A percentile compares a stretch with the other conserved stretches of the same genome.
phyloP scores from a whole-genome alignment of 495 filamentous ascomycete species.

The Coniosporium apollinis region DNA sequence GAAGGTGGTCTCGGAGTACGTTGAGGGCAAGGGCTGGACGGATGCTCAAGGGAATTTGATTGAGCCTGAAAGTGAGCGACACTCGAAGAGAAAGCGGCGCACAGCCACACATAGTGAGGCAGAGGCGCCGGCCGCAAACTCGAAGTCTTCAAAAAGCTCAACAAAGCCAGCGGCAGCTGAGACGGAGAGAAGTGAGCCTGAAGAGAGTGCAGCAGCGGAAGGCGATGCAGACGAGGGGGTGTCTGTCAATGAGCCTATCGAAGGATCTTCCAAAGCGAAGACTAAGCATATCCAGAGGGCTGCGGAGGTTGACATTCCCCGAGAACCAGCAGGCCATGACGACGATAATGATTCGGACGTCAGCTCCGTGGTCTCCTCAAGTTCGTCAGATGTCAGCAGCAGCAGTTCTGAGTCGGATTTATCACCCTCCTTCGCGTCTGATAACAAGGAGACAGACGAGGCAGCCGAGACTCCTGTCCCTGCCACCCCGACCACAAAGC shows the following conservation, averaged over 20 bases:
- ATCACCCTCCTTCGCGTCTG: neutral
- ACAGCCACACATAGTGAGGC: slow-evolving; percentile 1
- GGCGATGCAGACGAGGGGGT: slow-evolving; percentile 20
- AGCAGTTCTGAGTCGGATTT: neutral
- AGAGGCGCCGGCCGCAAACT: slow-evolving; percentile 1
- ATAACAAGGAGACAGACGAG: neutral
- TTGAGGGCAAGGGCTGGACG: slow-evolving; percentile 79
- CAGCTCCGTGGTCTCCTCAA: neutral
- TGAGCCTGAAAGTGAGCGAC: slow-evolving; percentile 26
- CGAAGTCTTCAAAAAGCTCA: slow-evolving; percentile 1
- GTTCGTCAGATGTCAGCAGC: neutral
- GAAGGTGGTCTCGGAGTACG: slow-evolving; percentile 33
- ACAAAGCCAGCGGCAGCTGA: slow-evolving; percentile 1
- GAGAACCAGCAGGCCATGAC: too few relatives aligned
- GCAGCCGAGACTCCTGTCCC: neutral
- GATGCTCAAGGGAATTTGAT: slow-evolving; percentile 63
- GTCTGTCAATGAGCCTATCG: neutral
- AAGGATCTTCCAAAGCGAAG: neutral
- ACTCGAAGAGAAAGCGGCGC: slow-evolving; percentile 8
- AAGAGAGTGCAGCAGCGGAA: slow-evolving; percentile 1
- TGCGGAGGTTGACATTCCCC: too few relatives aligned
- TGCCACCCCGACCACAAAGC: slow-evolving; percentile 1
- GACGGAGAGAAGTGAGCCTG: neutral
- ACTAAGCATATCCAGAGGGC: neutral
- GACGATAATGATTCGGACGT: neutral